Conservation (phyloP, 2,329 filamentous ascomycete genomes). For the Metarhizium humberi region DNA sequence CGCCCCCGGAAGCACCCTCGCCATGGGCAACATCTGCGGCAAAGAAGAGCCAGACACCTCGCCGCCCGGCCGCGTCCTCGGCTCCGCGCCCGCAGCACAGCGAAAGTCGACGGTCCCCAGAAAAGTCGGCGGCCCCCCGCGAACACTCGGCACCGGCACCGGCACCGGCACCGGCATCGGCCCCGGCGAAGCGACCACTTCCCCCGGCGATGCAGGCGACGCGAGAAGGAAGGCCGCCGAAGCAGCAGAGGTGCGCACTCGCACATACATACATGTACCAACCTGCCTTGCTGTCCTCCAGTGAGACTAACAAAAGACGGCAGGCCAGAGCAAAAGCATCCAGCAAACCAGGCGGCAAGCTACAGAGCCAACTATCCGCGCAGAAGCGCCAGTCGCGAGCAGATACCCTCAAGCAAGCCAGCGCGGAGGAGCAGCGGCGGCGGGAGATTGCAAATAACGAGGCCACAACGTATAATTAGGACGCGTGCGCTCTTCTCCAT, state of each 20-base stretch:
- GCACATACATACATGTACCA: too few species aligned
- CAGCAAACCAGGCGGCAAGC: conserved; percentile 49
- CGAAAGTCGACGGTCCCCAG: conserved; percentile 40
- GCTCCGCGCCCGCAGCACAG: conserved; percentile 37
- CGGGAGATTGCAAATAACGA: conserved; percentile 58
- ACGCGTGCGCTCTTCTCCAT: background rate
- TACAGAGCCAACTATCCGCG: conserved; percentile 59
- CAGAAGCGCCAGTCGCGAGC: conserved; percentile 66
- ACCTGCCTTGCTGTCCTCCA: too few species aligned
- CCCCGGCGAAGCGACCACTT: conserved; percentile 16
- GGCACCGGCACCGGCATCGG: conserved; percentile 34
- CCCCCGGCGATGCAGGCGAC: conserved; percentile 27
- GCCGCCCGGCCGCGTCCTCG: conserved; percentile 64
- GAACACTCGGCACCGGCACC: conserved; percentile 49
- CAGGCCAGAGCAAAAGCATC: conserved; percentile 59
- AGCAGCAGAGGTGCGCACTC: conserved; percentile 66
- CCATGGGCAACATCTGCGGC: conserved; percentile 83
- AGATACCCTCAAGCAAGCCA: conserved; percentile 59
- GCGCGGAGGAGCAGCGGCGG: conserved; percentile 53
- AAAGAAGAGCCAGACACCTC: conserved; percentile 60
- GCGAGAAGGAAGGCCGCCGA: conserved; percentile 65
- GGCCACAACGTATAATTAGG: conserved; percentile 25
- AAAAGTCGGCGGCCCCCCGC: conserved; percentile 44
- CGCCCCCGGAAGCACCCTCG: background rate
- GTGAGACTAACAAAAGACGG: background rate